phyloP scores from a whole-genome alignment of 768 basidiomycete species.

The Xanthoconium purpureum region DNA sequence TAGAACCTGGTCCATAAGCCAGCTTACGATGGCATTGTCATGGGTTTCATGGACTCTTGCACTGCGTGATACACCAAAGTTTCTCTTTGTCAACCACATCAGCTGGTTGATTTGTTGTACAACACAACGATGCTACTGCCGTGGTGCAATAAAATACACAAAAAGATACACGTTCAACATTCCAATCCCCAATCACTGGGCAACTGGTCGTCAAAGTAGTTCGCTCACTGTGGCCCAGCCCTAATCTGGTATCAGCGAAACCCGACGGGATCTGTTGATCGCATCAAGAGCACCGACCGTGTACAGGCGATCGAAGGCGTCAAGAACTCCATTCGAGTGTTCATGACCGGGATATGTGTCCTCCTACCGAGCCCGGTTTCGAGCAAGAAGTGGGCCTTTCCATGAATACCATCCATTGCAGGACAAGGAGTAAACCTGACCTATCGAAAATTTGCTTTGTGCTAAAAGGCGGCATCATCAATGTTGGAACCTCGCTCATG shows the following conservation, averaged over 20 bases:
- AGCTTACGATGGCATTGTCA: slow-evolving; percentile 13
- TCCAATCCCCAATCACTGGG: no score
- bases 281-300: no score
- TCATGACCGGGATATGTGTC: no score
- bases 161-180: background rate
- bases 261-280: no score
- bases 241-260: no score
- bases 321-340: no score
- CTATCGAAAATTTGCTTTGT: background rate
- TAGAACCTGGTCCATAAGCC: slow-evolving; percentile 17
- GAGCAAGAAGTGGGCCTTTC: slow-evolving; percentile 40
- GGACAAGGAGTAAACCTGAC: slow-evolving; percentile 75
- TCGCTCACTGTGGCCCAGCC: no score
- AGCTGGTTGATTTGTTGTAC: slow-evolving; percentile 1
- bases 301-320: no score
- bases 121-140: background rate
- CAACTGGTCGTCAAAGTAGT: no score
- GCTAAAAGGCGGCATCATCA: slow-evolving; percentile 41
- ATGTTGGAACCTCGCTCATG: slow-evolving; percentile 68
- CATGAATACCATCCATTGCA: slow-evolving; percentile 76
- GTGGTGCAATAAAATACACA: background rate
- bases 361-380: no score
- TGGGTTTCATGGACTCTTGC: slow-evolving; percentile 4
- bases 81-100: background rate
- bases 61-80: background rate